A percentile compares a stretch with the other conserved stretches of the same genome.
Evolutionary conservation across 371 early-diverging fungal genomes (phyloP).

Genomic region (Blakeslea trispora): DNA sequence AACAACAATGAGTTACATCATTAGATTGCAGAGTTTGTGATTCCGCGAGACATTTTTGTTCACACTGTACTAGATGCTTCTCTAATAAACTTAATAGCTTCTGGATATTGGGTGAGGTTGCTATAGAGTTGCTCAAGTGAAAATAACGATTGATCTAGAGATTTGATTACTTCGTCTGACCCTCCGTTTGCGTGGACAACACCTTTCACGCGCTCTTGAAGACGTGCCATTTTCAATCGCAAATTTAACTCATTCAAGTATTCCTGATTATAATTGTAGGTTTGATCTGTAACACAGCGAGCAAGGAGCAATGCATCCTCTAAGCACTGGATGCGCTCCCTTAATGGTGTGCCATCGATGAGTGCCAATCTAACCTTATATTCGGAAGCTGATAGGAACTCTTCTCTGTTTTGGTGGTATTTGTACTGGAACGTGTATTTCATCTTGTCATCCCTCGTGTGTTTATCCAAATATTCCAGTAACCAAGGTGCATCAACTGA

Average conservation of each 20-base stretch:
- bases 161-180: background rate
- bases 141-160: background rate
- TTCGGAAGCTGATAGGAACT: background rate
- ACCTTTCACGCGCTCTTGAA: background rate
- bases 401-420: background rate
- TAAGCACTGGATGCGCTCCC: background rate
- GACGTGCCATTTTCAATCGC: background rate
- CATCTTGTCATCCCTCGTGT: conserved; percentile 50
- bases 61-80: no score
- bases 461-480: conserved; percentile 66
- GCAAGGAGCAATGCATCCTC: background rate
- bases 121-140: no score
- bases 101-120: no score
- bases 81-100: no score
- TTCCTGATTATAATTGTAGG: background rate
- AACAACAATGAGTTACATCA: no score
- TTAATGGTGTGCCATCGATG: background rate
- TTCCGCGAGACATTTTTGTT: no score
- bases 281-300: background rate
- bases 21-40: no score
- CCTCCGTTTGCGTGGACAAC: background rate
- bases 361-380: background rate
- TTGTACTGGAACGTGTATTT: background rate
- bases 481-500: conserved; percentile 56
- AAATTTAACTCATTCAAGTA: background rate